Evolutionary conservation across 495 filamentous ascomycete species (phyloP).

Genomic region (Xylaria palmicola): DNA sequence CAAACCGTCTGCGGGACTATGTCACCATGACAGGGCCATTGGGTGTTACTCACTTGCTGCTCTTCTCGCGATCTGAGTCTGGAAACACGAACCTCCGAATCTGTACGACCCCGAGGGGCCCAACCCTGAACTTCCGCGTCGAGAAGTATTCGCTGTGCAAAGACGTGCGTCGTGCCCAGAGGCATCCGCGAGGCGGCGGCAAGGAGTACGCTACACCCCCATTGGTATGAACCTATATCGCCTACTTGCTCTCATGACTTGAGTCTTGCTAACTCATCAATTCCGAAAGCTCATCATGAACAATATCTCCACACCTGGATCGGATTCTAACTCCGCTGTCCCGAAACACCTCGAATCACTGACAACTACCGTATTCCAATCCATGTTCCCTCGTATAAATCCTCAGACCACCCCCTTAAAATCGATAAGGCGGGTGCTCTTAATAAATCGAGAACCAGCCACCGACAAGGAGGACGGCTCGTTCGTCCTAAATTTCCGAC

Average conservation of each 20-base stretch:
- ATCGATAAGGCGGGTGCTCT: constrained; percentile 83
- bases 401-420: constrained; percentile 84
- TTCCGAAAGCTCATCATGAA: constrained; percentile 87
- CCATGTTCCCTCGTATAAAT: constrained; percentile 93
- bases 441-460: constrained; percentile 76
- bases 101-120: constrained; percentile 83
- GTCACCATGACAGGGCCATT: constrained; percentile 93
- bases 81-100: constrained; percentile 93
- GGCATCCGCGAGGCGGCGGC: constrained; percentile 74
- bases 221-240: constrained; percentile 49
- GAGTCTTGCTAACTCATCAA: constrained; percentile 15
- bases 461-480: constrained; percentile 57
- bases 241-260: not conserved
- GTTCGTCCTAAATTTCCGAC: constrained; percentile 87
- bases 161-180: constrained; percentile 77
- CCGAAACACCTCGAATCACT: constrained; percentile 89
- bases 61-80: constrained; percentile 86
- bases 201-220: constrained; percentile 83
- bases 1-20: constrained; percentile 89
- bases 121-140: constrained; percentile 92
- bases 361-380: constrained; percentile 93
- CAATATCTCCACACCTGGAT: constrained; percentile 74
- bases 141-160: constrained; percentile 94
- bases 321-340: constrained; percentile 61
- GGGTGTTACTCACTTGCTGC: constrained; percentile 88